Evolutionary conservation across 2,329 filamentous ascomycete genomes (phyloP).

Genomic region (Macrophomina pseudophaseolina): DNA sequence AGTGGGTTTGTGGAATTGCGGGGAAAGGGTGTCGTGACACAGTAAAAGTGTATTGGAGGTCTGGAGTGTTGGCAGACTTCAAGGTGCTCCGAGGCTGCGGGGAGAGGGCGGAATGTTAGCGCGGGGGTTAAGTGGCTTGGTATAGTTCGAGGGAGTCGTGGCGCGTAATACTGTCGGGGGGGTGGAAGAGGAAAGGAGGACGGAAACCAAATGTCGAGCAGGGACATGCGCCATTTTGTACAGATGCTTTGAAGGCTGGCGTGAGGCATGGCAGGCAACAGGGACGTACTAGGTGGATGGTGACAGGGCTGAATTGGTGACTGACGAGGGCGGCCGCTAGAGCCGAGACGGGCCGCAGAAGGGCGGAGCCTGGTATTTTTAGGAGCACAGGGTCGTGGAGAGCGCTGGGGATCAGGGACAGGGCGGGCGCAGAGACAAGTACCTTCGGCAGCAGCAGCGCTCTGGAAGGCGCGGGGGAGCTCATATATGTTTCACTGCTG

Average conservation of each 20-base stretch:
- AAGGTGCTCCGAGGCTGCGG: slow-evolving; percentile 10
- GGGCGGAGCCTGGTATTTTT: slow-evolving; percentile 2
- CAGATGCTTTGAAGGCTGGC: background rate
- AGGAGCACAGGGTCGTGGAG: background rate
- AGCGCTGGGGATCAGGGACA: background rate
- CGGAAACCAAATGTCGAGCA: background rate
- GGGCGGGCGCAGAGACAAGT: background rate
- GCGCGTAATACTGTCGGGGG: background rate
- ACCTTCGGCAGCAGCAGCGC: background rate
- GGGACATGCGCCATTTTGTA: slow-evolving; percentile 16
- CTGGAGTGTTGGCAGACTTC: background rate
- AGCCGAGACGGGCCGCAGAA: slow-evolving; percentile 15
- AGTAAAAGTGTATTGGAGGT: background rate
- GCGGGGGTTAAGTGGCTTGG: background rate
- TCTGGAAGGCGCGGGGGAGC: background rate
- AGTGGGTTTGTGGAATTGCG: background rate
- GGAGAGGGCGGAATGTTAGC: slow-evolving; percentile 1
- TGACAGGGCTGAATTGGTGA: slow-evolving; percentile 20
- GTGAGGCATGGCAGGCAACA: slow-evolving; percentile 16
- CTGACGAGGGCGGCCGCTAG: slow-evolving; percentile 15
- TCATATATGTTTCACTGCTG: slow-evolving; percentile 6
- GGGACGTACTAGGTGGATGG: slow-evolving; percentile 5
- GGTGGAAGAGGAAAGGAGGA: background rate
- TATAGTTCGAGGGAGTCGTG: background rate
- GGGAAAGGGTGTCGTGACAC: background rate